phyloP scores from a whole-genome alignment of 2,329 filamentous ascomycete genomes.

The Aureobasidium melanogenum region DNA sequence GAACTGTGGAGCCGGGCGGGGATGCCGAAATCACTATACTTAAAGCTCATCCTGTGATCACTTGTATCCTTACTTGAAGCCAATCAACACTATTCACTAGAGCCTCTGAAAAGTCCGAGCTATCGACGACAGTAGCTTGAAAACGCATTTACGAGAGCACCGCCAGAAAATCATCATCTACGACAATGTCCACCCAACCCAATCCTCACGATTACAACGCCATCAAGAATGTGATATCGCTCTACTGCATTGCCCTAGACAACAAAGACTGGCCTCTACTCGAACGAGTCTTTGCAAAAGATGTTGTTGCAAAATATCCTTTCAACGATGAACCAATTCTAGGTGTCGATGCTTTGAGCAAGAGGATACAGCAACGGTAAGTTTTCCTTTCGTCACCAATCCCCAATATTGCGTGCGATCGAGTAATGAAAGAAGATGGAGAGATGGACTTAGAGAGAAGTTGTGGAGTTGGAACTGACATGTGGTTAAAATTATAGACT shows the following conservation, averaged over 20 bases:
- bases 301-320: conserved; percentile 34
- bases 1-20: background rate
- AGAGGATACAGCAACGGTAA: conserved; percentile 23
- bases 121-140: background rate
- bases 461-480: background rate
- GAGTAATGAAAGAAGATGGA: background rate
- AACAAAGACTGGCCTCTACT: conserved; percentile 32
- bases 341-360: conserved; percentile 26
- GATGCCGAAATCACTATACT: background rate
- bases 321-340: conserved; percentile 22
- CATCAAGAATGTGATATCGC: conserved; percentile 34
- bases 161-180: background rate
- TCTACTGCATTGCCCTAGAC: conserved; percentile 38
- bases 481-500: conserved; percentile 21
- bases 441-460: background rate
- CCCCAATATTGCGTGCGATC: too few species aligned
- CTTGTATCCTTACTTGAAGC: too few species aligned
- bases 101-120: background rate
- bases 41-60: background rate
- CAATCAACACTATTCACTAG: too few species aligned
- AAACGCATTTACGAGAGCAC: background rate
- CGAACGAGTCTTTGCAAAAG: conserved; percentile 30
- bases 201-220: conserved; percentile 28
- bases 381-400: background rate
- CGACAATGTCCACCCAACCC: background rate